These are phyloP conservation scores for Datisca glomerata DNA, from an alignment of 306 rosid genomes.

Conservation along the genomic window DNA sequence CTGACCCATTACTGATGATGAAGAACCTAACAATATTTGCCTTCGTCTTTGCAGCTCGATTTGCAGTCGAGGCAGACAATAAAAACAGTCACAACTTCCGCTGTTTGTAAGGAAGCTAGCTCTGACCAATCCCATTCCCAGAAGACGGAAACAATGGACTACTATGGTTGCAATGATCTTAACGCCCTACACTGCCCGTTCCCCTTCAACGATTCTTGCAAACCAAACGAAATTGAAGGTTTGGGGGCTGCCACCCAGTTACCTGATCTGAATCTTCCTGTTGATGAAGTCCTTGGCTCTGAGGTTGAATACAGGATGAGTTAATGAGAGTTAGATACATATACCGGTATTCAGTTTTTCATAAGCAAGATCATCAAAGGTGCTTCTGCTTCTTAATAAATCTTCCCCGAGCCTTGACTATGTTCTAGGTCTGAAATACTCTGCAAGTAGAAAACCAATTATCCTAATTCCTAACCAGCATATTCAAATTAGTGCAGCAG, in stretches of 20 bases:
- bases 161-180: conserved; percentile 6
- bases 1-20: background rate
- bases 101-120: conserved; percentile 10
- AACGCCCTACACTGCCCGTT: conserved; percentile 6
- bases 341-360: conserved; percentile 12
- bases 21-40: conserved; percentile 14
- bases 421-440: conserved; percentile 9
- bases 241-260: conserved; percentile 26
- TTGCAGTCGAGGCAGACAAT: conserved; percentile 21
- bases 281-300: conserved; percentile 24
- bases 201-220: conserved; percentile 18
- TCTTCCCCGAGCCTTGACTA: conserved; percentile 7
- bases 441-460: conserved; percentile 4
- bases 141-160: conserved; percentile 12
- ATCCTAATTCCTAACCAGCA: background rate
- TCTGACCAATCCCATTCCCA: conserved; percentile 12
- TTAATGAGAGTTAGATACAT: conserved; percentile 14
- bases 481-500: background rate
- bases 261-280: conserved; percentile 85
- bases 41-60: conserved; percentile 40
- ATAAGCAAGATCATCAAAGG: conserved; percentile 11
- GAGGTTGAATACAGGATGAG: conserved; percentile 13
- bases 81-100: conserved; percentile 10
- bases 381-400: conserved; percentile 5
- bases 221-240: conserved; percentile 27